Evolutionary conservation across 2,329 filamentous ascomycete genomes (phyloP).

Genomic region (Mycogone perniciosa): DNA sequence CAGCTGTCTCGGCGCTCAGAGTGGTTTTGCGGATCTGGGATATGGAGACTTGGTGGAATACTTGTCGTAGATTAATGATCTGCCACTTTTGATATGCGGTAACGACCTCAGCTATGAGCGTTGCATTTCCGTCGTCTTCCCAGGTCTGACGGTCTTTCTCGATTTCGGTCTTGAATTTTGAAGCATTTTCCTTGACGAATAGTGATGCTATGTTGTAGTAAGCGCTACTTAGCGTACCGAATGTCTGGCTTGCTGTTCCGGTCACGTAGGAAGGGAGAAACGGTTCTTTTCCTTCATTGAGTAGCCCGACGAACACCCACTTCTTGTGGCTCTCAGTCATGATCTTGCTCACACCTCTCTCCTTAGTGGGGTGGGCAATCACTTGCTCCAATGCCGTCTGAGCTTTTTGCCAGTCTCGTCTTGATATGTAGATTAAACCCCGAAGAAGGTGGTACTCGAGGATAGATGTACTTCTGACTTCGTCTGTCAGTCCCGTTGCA

Average conservation of each 20-base stretch:
- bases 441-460: conserved; percentile 62
- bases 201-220: conserved; percentile 65
- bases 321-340: conserved; percentile 91
- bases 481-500: conserved; percentile 50
- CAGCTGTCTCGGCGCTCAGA: conserved; percentile 47
- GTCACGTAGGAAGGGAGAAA: conserved; percentile 51
- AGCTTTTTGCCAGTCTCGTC: conserved; percentile 57
- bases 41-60: conserved; percentile 59
- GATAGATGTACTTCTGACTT: conserved; percentile 42
- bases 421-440: conserved; percentile 58
- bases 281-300: conserved; percentile 58
- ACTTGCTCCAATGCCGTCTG: conserved; percentile 56
- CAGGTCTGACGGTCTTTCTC: conserved; percentile 54
- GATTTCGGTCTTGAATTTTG: conserved; percentile 57
- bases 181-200: conserved; percentile 53
- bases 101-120: conserved; percentile 63
- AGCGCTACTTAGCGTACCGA: conserved; percentile 54
- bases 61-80: conserved; percentile 63
- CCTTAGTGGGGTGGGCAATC: conserved; percentile 60
- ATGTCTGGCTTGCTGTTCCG: conserved; percentile 46
- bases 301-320: conserved; percentile 71
- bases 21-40: conserved; percentile 46
- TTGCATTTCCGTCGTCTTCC: conserved; percentile 64
- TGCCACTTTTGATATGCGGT: conserved; percentile 69
- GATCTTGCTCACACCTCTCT: conserved; percentile 60